A percentile compares a stretch with the other conserved stretches of the same genome.
Evolutionary conservation across 2,329 filamentous ascomycete genomes (phyloP).

Genomic region (Colletotrichum neosansevieriae): DNA sequence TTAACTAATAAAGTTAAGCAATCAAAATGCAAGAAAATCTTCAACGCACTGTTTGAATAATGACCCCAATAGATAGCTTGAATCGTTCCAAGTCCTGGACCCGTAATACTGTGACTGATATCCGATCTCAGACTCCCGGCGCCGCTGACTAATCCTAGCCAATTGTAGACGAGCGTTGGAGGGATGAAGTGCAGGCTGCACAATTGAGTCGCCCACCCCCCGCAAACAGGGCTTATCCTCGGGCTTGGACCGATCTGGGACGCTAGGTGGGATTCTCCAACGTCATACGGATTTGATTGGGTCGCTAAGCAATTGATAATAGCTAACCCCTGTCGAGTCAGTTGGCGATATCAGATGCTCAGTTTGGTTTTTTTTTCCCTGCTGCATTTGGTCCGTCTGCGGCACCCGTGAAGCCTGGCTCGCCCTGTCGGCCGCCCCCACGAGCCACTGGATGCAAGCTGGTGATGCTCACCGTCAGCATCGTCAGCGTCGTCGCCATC

Average conservation of each 20-base stretch:
- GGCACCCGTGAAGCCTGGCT: slow-evolving; percentile 4
- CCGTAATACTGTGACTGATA: neutral
- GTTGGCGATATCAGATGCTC: slow-evolving; percentile 52
- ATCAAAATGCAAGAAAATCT: too few relatives aligned
- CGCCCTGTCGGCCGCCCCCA: neutral
- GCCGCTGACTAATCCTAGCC: slow-evolving; percentile 28
- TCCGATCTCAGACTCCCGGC: neutral
- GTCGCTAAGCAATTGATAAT: slow-evolving; percentile 44
- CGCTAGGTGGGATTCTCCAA: slow-evolving; percentile 46
- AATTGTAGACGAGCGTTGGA: slow-evolving; percentile 2
- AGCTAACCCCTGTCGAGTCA: slow-evolving; percentile 48
- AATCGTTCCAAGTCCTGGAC: neutral
- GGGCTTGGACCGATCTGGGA: slow-evolving; percentile 39
- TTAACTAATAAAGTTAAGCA: too few relatives aligned
- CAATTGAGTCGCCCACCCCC: slow-evolving; percentile 32
- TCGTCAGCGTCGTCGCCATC: neutral
- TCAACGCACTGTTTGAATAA: too few relatives aligned
- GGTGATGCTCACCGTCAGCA: neutral
- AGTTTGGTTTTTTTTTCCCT: slow-evolving; percentile 32
- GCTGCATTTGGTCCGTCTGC: slow-evolving; percentile 11
- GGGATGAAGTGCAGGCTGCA: slow-evolving; percentile 23
- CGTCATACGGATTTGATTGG: slow-evolving; percentile 53
- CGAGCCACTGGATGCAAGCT: neutral
- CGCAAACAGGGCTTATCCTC: slow-evolving; percentile 40
- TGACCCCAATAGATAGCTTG: too few relatives aligned